Base-by-base conservation (phyloP, 2,329 filamentous ascomycete species). In the Westerdykella ornata region DNA sequence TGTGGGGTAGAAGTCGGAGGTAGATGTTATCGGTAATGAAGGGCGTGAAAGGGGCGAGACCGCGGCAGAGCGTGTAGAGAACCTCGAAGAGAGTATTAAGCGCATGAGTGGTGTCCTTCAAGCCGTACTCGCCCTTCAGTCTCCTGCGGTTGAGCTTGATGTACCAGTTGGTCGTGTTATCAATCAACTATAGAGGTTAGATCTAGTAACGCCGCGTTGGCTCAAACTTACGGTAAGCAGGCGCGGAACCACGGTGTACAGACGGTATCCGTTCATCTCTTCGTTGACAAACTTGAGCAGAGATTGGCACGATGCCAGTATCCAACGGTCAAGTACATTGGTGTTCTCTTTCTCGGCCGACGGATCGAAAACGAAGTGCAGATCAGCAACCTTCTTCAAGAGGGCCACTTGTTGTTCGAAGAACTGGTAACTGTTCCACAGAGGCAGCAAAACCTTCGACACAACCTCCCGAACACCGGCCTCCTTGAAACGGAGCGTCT, bases 81-180 rank as follows among this genome's bases (percentile, higher is more conserved):
- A 96, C 86, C 68, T 96, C 88, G 57, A 94, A 96, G 6, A 97
- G 78, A 2, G 92, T 90, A 68, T 97, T 95, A 41, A 98, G 74
- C 0, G 90, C 92, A 59, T 94, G 87, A 38, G 84, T 73, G 9
- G 92, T 96, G 62, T 97, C 92, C 12, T 89, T 78, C 17, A 87
- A 68, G 14, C 88, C 88, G 50, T 87, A 81, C 62, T 94, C 88
- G 33, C 89, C 89, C 79, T 95, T 96, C 52, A 95, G 74, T 41
- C 89, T 81, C 66, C 85, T 85, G 41, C 89, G 79, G 72, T 96
- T 96, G 73, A 95, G 94, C 46, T 88, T 80, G 64, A 96, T 96
- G 69, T 96, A 96, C 89, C 89, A 96, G 68, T 97, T 97, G n/a
- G 89, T 96, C 3, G 86, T 88, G 68, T 94, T 88, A 59, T 96